Conservation (phyloP, 2,329 filamentous ascomycete species). For the Fusarium verticillioides region DNA sequence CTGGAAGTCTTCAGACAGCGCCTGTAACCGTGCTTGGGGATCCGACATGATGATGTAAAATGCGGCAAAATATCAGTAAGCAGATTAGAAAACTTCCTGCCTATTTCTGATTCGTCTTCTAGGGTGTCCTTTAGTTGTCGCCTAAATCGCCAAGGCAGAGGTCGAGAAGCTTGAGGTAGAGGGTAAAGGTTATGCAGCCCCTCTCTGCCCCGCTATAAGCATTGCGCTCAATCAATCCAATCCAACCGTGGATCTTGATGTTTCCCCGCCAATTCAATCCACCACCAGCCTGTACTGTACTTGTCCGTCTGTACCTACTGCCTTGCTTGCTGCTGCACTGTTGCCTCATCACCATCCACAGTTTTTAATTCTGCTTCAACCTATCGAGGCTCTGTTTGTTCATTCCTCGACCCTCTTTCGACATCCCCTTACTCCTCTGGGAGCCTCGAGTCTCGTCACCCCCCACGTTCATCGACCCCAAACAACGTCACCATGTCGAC, state of each 20-base stretch:
- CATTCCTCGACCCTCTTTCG: not conserved
- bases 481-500: constrained; percentile 77
- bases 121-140: constrained; percentile 7
- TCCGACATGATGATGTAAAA: constrained; percentile 68
- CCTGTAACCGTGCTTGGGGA: constrained; percentile 80
- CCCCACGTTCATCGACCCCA: constrained; percentile 18
- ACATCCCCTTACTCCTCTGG: not conserved
- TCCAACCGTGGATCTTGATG: constrained; percentile 36
- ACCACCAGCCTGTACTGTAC: constrained; percentile 24
- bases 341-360: constrained; percentile 37
- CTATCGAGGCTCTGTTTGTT: not conserved
- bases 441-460: not conserved
- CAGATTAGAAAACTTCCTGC: not conserved
- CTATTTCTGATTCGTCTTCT: constrained; percentile 12
- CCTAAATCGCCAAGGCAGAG: constrained; percentile 21
- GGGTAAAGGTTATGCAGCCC: constrained; percentile 42
- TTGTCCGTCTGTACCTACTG: not conserved
- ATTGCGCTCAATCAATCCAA: constrained; percentile 41
- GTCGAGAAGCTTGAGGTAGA: constrained; percentile 8
- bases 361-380: not conserved
- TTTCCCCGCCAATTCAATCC: constrained; percentile 53
- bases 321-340: constrained; percentile 16
- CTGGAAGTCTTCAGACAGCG: constrained; percentile 87
- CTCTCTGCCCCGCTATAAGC: constrained; percentile 50
- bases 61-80: constrained; percentile 5